Evolutionary conservation across 2,329 filamentous ascomycete species (phyloP), one percentile per base, ranked within the genome.

Genomic region (Exutisphaerella laricina): DNA sequence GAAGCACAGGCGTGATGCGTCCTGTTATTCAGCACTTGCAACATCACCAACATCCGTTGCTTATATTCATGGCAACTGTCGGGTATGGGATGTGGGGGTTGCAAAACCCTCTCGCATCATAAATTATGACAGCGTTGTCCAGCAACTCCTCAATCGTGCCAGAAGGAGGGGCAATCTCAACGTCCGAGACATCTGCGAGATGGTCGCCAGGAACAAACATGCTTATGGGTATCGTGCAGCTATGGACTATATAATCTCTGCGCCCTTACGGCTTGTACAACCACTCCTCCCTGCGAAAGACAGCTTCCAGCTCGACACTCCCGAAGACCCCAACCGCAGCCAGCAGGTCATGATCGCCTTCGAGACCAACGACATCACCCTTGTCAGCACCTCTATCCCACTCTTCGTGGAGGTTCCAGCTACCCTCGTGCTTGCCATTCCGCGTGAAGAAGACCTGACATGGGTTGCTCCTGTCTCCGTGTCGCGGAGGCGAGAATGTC

Each of bases 321-420:
- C 82, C 80, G 61, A 82, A 88, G 9, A 80, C 75, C 1, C 86
- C 85, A 33, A 92, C 71, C 1, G 83, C 79, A 12, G 79, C 81
- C 56, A 79, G 80, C 43, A 89, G 50, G 60, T 90, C 85, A 54
- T 84, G 77, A 38, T 77, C 45, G 14, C 59, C 55, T 37, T 85
- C 80, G 35, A 90, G 64, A 0, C 86, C 85, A 4, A 66, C 71
- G 1, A 84, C 76, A 10, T 68, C 66, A 0, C 80, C 78, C 44
- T 78, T 63, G 55, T 84, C 79, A 56, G 77, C 66, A 51, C 76
- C 67, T 3, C 69, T 66, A 61, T 90, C 85, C 40, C 77, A 73
- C 69, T 87, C 82, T 68, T 89, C 85, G 54, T 87, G 79, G 33
- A 89, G 60, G 60, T 86, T 73, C 85, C 86, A 92, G 0, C 73